Conservation (phyloP, 2,329 filamentous ascomycete species). For the Colletotrichum lindemuthianum region DNA sequence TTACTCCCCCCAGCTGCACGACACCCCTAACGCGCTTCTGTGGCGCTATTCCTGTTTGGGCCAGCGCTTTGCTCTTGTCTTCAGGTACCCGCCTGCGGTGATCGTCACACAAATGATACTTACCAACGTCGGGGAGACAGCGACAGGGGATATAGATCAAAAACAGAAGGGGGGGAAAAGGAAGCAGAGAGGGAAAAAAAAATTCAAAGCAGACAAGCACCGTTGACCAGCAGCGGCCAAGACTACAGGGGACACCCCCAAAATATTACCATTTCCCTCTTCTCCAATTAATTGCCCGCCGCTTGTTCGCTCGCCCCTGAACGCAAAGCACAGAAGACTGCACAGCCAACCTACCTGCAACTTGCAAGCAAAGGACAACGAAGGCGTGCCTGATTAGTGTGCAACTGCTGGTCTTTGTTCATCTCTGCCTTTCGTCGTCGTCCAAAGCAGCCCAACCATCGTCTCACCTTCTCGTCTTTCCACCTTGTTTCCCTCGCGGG, state of each 20-base stretch:
- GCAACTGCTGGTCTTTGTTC: too few relatives aligned
- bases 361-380: too few relatives aligned
- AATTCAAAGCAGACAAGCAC: constrained; percentile 17
- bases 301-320: constrained; percentile 35
- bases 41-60: constrained; percentile 31
- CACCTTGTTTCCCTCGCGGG: constrained; percentile 28
- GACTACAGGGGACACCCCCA: constrained; percentile 27
- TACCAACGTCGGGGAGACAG: constrained; percentile 2
- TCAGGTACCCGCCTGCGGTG: constrained; percentile 35
- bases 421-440: too few relatives aligned
- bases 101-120: constrained; percentile 34
- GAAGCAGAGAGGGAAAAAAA: constrained; percentile 16
- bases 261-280: constrained; percentile 34
- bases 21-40: constrained; percentile 28
- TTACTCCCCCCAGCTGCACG: constrained; percentile 22
- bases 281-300: constrained; percentile 33
- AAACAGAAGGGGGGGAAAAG: constrained; percentile 4
- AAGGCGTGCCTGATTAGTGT: not conserved
- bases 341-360: too few relatives aligned
- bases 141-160: constrained; percentile 23
- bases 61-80: constrained; percentile 10
- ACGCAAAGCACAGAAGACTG: not conserved
- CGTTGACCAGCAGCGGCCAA: constrained; percentile 16
- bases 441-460: constrained; percentile 4
- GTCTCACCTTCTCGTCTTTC: constrained; percentile 10